A percentile compares a stretch with the other conserved stretches of the same genome.
Evolutionary conservation across 179 eudicot genomes (phyloP).

Genomic region (Nepenthes alata): DNA sequence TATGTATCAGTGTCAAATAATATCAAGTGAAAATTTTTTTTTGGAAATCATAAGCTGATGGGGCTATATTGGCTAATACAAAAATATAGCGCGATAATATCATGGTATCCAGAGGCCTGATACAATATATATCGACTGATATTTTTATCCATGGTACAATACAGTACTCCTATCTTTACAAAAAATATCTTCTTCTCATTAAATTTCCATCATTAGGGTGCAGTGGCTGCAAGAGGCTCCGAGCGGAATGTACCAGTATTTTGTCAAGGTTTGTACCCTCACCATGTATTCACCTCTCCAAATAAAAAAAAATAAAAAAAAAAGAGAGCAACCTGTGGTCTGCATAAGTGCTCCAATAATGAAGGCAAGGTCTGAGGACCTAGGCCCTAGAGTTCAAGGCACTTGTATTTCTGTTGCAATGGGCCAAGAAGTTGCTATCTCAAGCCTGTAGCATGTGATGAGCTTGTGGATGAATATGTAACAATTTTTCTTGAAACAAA

Average conservation of each 20-base stretch:
- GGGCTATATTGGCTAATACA: too few species aligned
- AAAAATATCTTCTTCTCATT: neutral
- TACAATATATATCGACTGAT: too few species aligned
- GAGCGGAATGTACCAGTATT: slow-evolving; percentile 78
- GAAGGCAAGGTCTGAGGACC: neutral
- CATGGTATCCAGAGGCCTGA: too few species aligned
- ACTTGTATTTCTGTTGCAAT: neutral
- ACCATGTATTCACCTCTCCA: neutral
- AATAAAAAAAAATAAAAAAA: too few species aligned
- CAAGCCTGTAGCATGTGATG: neutral
- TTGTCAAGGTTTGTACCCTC: slow-evolving; percentile 50
- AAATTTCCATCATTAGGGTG: slow-evolving; percentile 31
- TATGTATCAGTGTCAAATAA: too few species aligned
- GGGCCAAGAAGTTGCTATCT: neutral
- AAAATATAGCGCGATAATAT: too few species aligned
- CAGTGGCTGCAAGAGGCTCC: slow-evolving; percentile 51
- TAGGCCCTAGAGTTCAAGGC: neutral
- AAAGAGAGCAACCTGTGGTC: too few species aligned
- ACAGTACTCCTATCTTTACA: neutral
- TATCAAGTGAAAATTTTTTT: too few species aligned
- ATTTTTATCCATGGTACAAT: too few species aligned
- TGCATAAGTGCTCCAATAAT: neutral
- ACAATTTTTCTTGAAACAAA: neutral
- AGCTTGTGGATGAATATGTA: neutral
- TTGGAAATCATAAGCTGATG: too few species aligned